Percentiles rank a stretch among this genome's conserved stretches.
These are phyloP conservation scores for Coemansia pectinata DNA, from an alignment of 192 early-diverging fungal species.

Conservation along the genomic window DNA sequence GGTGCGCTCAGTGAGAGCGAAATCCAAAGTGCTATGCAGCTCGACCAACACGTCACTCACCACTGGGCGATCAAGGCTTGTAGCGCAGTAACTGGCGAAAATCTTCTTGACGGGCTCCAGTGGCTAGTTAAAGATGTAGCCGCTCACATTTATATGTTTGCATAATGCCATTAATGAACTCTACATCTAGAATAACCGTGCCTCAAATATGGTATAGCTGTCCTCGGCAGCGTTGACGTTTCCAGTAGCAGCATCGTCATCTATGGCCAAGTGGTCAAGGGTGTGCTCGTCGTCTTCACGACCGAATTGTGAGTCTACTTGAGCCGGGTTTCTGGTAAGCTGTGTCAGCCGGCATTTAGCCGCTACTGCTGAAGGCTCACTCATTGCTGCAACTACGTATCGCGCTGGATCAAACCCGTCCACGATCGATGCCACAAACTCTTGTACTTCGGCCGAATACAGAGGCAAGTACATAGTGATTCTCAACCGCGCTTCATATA, in stretches of 20 bases:
- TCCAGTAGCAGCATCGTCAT: background rate
- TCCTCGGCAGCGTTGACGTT: slow-evolving; percentile 15
- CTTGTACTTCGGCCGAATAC: slow-evolving; percentile 45
- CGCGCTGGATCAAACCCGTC: slow-evolving; percentile 41
- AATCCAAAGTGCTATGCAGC: slow-evolving; percentile 68
- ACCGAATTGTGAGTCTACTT: slow-evolving; percentile 31
- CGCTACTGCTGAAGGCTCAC: background rate
- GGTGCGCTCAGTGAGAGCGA: slow-evolving; percentile 73
- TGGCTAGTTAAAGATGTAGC: slow-evolving; percentile 94
- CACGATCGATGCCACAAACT: slow-evolving; percentile 30
- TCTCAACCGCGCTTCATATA: slow-evolving; percentile 16
- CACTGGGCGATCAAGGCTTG: slow-evolving; percentile 93
- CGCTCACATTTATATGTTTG: slow-evolving; percentile 78
- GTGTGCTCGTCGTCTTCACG: slow-evolving; percentile 1
- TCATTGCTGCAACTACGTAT: slow-evolving; percentile 12
- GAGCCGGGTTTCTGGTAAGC: slow-evolving; percentile 35
- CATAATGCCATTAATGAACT: slow-evolving; percentile 36
- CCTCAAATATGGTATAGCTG: slow-evolving; percentile 34
- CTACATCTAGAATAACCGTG: slow-evolving; percentile 14
- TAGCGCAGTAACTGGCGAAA: slow-evolving; percentile 73
- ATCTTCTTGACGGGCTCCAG: slow-evolving; percentile 87
- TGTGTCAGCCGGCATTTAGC: slow-evolving; percentile 11
- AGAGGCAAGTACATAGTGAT: slow-evolving; percentile 29
- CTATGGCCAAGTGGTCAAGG: background rate
- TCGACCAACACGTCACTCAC: slow-evolving; percentile 77